These are phyloP conservation scores for Aspergillus fumigatus DNA, from an alignment of 2,329 filamentous ascomycete species.

Conservation along the genomic window DNA sequence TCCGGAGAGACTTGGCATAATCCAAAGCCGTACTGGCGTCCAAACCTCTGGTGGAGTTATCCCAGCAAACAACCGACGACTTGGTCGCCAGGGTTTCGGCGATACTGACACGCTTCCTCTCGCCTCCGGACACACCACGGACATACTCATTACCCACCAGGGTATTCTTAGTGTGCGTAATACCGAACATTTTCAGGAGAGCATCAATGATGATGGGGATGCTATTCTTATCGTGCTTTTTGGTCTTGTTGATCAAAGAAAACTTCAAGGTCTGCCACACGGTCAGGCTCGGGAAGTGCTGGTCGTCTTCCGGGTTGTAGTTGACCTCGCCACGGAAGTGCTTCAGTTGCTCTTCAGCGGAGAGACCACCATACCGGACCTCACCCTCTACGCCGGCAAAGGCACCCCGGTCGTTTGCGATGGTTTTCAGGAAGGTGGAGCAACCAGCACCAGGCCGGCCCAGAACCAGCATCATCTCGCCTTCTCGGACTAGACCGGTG, in stretches of 20 bases:
- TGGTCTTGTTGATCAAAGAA: conserved; percentile 70
- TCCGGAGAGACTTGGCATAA: conserved; percentile 64
- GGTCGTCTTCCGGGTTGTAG: conserved; percentile 73
- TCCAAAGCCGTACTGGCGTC: conserved; percentile 76
- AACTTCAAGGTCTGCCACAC: conserved; percentile 76
- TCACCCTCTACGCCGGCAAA: conserved; percentile 66
- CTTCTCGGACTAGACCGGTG: conserved; percentile 61
- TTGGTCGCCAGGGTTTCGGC: conserved; percentile 72
- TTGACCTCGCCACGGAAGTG: conserved; percentile 71
- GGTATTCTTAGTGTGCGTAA: conserved; percentile 69
- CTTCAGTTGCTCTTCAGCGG: conserved; percentile 63
- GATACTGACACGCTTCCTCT: conserved; percentile 75
- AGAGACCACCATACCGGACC: conserved; percentile 67
- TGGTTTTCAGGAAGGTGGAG: conserved; percentile 70
- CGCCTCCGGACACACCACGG: conserved; percentile 72
- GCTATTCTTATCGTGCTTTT: conserved; percentile 58
- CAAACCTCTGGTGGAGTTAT: conserved; percentile 75
- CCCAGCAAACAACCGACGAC: conserved; percentile 70
- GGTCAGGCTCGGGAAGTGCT: conserved; percentile 68
- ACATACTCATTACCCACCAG: conserved; percentile 69
- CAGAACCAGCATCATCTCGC: conserved; percentile 69
- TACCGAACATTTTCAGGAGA: conserved; percentile 72
- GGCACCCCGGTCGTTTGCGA: conserved; percentile 63
- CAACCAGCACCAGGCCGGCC: conserved; percentile 71
- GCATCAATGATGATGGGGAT: conserved; percentile 67